Conservation (phyloP, 164 flowering plant genomes). For the Magnolia changhungtana region DNA sequence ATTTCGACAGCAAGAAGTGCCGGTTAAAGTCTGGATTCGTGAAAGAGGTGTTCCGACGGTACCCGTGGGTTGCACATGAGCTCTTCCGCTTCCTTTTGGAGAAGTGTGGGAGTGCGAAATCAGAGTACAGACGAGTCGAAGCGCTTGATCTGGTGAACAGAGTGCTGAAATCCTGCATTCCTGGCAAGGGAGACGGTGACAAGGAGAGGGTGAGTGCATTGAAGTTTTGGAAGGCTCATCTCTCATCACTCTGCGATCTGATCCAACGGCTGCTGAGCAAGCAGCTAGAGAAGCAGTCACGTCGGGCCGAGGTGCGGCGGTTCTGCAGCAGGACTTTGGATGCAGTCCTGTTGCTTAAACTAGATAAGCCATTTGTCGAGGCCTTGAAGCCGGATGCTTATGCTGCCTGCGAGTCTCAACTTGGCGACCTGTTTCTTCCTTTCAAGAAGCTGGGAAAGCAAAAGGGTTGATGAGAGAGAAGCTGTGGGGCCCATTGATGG, state of each 20-base stretch:
- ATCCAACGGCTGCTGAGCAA: slow-evolving; percentile 46
- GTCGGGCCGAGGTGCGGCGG: slow-evolving; percentile 57
- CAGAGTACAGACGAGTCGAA: slow-evolving; percentile 68
- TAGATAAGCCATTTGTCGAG: slow-evolving; percentile 47
- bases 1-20: slow-evolving; percentile 68
- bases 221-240: slow-evolving; percentile 37
- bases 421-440: slow-evolving; percentile 49
- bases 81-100: slow-evolving; percentile 63
- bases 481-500: background rate
- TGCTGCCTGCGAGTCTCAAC: slow-evolving; percentile 58
- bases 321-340: slow-evolving; percentile 59
- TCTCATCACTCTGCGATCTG: slow-evolving; percentile 41
- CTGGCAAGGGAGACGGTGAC: slow-evolving; percentile 24
- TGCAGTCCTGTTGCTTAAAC: slow-evolving; percentile 35
- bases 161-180: slow-evolving; percentile 43
- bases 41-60: slow-evolving; percentile 65
- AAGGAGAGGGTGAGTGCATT: slow-evolving; percentile 15
- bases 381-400: slow-evolving; percentile 51
- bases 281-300: slow-evolving; percentile 65
- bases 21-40: slow-evolving; percentile 68
- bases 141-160: slow-evolving; percentile 61
- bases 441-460: slow-evolving; percentile 30
- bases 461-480: background rate
- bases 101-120: slow-evolving; percentile 55
- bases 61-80: slow-evolving; percentile 69